Percentiles rank a stretch among this genome's conserved stretches.
phyloP scores from a whole-genome alignment of 495 filamentous ascomycete genomes.

The Aspergillus indologenus region DNA sequence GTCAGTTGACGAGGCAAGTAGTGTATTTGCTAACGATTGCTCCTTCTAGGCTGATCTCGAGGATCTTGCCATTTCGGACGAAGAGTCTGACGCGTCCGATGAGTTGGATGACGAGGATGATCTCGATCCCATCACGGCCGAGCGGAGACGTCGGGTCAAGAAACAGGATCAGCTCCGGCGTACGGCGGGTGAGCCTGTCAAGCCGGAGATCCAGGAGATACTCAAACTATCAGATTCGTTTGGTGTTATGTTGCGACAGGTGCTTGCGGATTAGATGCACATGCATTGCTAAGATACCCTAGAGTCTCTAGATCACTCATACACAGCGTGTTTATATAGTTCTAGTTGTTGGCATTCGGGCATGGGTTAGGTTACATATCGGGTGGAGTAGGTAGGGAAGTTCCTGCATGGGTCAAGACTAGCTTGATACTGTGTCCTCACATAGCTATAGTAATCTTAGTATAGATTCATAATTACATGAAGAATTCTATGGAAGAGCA shows the following conservation, averaged over 20 bases:
- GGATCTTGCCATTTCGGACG: conserved; percentile 74
- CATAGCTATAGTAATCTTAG: not conserved
- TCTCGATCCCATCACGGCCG: conserved; percentile 79
- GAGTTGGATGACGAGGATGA: conserved; percentile 75
- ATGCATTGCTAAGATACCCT: conserved; percentile 22
- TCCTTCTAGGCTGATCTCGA: conserved; percentile 62
- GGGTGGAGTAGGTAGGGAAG: not conserved
- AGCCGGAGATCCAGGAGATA: conserved; percentile 77
- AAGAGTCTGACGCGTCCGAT: conserved; percentile 60
- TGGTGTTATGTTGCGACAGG: conserved; percentile 76
- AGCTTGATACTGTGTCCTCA: not conserved
- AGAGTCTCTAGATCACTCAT: conserved; percentile 8
- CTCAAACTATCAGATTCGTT: conserved; percentile 75
- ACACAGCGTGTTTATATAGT: conserved; percentile 1
- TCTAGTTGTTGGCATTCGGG: not conserved
- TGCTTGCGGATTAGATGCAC: conserved; percentile 66
- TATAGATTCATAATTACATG: not conserved
- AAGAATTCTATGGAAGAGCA: no score
- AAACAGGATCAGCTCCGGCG: conserved; percentile 76
- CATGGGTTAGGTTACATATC: not conserved
- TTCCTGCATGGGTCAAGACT: not conserved
- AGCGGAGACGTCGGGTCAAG: conserved; percentile 70
- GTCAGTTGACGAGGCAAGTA: not conserved
- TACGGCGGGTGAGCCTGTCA: conserved; percentile 83
- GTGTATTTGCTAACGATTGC: conserved; percentile 11